Conservation (phyloP, 2,329 filamentous ascomycete genomes). For the Scedosporium minutisporum region DNA sequence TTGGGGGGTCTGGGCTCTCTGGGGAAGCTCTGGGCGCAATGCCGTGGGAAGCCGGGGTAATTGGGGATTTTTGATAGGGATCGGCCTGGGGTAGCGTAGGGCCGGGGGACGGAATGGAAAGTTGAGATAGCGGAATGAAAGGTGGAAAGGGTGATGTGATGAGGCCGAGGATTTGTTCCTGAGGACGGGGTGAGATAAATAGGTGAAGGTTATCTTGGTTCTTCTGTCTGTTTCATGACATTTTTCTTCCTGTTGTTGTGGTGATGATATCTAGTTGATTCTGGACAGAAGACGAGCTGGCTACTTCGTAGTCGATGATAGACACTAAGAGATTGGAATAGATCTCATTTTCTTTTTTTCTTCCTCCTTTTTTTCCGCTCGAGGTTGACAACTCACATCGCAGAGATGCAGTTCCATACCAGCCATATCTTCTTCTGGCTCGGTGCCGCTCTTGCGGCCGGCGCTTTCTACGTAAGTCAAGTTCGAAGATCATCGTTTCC, state of each 20-base stretch:
- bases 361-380: too few relatives aligned
- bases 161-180: not conserved
- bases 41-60: not conserved
- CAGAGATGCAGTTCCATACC: conserved; percentile 6
- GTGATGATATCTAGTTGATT: too few relatives aligned
- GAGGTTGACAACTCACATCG: not conserved
- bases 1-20: too few relatives aligned
- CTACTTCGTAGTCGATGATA: too few relatives aligned
- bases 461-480: conserved; percentile 29
- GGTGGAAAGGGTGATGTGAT: not conserved
- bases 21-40: not conserved
- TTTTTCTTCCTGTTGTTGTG: too few relatives aligned
- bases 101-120: not conserved
- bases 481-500: not conserved
- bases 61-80: not conserved
- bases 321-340: too few relatives aligned
- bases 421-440: conserved; percentile 31
- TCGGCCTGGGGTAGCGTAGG: not conserved
- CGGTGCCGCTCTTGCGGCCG: conserved; percentile 24
- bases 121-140: not conserved
- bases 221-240: too few relatives aligned
- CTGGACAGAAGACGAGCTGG: too few relatives aligned
- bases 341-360: too few relatives aligned
- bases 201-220: too few relatives aligned
- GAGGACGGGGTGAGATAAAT: not conserved